Percentiles rank a stretch among this genome's conserved stretches.
Conservation (phyloP, 2,329 filamentous ascomycete genomes). For the Diplodia scrobiculata region DNA sequence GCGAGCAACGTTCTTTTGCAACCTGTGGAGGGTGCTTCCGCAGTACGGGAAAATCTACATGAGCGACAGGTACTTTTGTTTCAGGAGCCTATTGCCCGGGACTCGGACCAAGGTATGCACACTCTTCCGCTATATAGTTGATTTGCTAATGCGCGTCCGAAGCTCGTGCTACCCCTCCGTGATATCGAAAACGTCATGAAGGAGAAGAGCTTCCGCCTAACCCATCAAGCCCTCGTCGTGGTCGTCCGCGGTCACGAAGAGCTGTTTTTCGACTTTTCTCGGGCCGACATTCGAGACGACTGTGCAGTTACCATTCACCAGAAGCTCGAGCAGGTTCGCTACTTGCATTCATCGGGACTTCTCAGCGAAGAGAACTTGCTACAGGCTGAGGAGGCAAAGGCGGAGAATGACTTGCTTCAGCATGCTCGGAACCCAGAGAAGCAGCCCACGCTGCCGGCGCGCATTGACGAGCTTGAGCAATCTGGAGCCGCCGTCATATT, state of each 20-base stretch:
- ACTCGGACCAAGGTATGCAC: constrained; percentile 72
- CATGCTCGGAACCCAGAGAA: constrained; percentile 62
- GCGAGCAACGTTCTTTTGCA: constrained; percentile 88
- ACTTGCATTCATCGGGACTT: constrained; percentile 68
- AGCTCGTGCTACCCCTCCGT: constrained; percentile 79
- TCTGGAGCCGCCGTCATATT: constrained; percentile 67
- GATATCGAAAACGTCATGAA: constrained; percentile 93
- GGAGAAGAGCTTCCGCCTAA: constrained; percentile 90
- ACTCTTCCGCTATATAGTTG: neutral
- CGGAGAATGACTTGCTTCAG: constrained; percentile 78
- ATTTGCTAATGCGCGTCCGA: constrained; percentile 14
- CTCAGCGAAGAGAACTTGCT: constrained; percentile 69
- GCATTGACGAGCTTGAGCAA: constrained; percentile 31
- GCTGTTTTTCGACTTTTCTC: constrained; percentile 90
- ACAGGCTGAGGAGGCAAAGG: constrained; percentile 72
- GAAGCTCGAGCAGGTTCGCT: constrained; percentile 71
- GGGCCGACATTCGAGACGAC: constrained; percentile 78
- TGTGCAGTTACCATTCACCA: constrained; percentile 80
- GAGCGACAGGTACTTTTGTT: constrained; percentile 84
- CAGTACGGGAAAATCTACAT: constrained; percentile 97
- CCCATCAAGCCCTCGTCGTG: constrained; percentile 87
- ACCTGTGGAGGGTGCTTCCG: constrained; percentile 83
- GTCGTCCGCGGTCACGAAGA: constrained; percentile 93
- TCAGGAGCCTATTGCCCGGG: constrained; percentile 84
- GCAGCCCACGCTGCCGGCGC: constrained; percentile 36